Evolutionary conservation across 2,329 filamentous ascomycete species (phyloP).

Genomic region (Diatrype stigma): DNA sequence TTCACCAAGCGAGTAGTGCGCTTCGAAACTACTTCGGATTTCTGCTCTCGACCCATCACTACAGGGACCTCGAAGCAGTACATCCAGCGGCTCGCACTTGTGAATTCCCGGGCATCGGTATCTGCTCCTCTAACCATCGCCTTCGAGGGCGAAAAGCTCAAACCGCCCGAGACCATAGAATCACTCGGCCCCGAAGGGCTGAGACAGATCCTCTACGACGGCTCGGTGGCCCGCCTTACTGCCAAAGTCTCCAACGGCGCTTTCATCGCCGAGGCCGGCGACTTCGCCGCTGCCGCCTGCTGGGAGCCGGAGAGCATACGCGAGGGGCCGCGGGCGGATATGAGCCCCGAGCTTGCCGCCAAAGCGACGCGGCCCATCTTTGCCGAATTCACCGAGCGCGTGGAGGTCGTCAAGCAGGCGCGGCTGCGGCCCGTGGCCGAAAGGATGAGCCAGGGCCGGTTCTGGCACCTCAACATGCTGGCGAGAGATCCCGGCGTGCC

Average conservation of each 20-base stretch:
- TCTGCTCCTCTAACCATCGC: constrained; percentile 6
- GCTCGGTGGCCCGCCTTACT: constrained; percentile 1
- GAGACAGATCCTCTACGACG: neutral
- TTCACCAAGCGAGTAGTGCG: neutral
- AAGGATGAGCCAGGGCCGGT: constrained; percentile 9
- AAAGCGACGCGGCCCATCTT: neutral
- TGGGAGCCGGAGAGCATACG: constrained; percentile 8
- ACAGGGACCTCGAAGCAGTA: constrained; percentile 11
- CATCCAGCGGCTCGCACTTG: constrained; percentile 6
- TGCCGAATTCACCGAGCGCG: constrained; percentile 1
- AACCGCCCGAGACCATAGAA: neutral
- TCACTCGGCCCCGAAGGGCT: neutral
- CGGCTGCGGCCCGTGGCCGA: constrained; percentile 8
- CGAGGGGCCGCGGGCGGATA: neutral
- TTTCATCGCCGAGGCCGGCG: constrained; percentile 16
- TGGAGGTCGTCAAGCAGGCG: neutral
- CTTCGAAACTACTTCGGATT: neutral
- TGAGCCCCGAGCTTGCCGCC: neutral
- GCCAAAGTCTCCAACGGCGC: constrained; percentile 8
- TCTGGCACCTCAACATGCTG: constrained; percentile 17
- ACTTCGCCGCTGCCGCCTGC: constrained; percentile 14
- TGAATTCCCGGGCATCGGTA: constrained; percentile 8
- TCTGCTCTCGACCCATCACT: constrained; percentile 7
- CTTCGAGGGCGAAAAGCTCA: constrained; percentile 11
- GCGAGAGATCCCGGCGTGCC: constrained; percentile 13